Base-by-base conservation (phyloP, 1,284 basidiomycete genomes). In the Cerioporus squamosus region DNA sequence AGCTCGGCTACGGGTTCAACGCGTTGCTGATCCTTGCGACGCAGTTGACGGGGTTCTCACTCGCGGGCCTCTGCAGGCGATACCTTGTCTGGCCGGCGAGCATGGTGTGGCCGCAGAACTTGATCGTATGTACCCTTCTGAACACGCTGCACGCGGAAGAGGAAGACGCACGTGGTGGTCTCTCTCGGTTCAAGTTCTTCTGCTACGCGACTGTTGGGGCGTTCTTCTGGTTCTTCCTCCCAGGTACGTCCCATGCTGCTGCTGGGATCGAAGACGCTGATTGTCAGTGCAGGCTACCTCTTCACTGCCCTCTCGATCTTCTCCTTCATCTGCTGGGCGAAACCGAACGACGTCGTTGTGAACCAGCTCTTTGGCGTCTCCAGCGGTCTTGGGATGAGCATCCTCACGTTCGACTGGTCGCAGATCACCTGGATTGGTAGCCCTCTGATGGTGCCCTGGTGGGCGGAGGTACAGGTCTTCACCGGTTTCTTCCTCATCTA, bases 141-240 rank as follows among this genome's bases (percentile, higher is more conserved):
- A 99, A 99, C 72, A 97, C 96, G 2, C 79, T 99, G 12, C 97
- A 99, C 71, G 97, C 97, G 15, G 97, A 98, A 67, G 93, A 97
- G 60, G 95, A 97, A 52, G 88, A 88, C 65, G 66, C 64, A 5
- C 71, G 74, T 0, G 83, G 85, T n/a, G 86, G 85, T 4, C 88
- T 97, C 69, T 85, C 87, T 23, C 78, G 94, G 55, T 90, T 91
- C 74, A 80, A 78, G 68, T 97, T 95, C 77, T 93, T 97, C 72
- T 73, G 90, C 61, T 82, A 88, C 51, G 82, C 86, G 2, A 73
- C 81, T n/a, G 46, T 69, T 2, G 88, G 76, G 2, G 79, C 90
- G 3, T 95, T 95, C 72, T 77, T 87, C 43, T 98, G 86, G 75
- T 96, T 89, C 76, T 97, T 96, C 78, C 70, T n/a, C 14, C 97